phyloP scores from a whole-genome alignment of 495 filamentous ascomycete genomes.

The Penicillium fimorum region DNA sequence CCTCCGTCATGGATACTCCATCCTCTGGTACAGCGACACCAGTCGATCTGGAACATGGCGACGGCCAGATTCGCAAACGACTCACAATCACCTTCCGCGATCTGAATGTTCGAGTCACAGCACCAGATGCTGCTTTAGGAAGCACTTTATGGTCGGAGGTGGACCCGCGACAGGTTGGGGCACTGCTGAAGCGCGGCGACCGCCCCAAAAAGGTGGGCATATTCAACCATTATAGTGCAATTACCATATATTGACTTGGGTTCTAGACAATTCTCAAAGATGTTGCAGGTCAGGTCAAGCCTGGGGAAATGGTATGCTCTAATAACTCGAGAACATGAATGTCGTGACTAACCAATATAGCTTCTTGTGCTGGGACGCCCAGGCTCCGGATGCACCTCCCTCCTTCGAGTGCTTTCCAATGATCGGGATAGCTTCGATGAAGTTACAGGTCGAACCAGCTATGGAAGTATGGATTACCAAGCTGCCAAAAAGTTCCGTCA shows the following conservation, averaged over 20 bases:
- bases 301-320: conserved; percentile 40
- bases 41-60: conserved; percentile 32
- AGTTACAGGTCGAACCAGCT: conserved; percentile 31
- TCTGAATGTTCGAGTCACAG: conserved; percentile 38
- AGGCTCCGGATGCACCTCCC: conserved; percentile 45
- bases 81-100: conserved; percentile 41
- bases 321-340: neutral
- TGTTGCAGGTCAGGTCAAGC: conserved; percentile 37
- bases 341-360: conserved; percentile 16
- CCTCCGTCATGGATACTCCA: conserved; percentile 31
- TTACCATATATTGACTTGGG: neutral
- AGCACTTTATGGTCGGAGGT: conserved; percentile 35
- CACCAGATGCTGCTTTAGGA: conserved; percentile 42
- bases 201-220: conserved; percentile 32
- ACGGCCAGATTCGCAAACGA: conserved; percentile 27
- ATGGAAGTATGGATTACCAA: conserved; percentile 39
- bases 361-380: conserved; percentile 46
- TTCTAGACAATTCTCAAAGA: conserved; percentile 39
- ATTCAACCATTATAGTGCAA: neutral
- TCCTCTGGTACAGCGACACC: conserved; percentile 34
- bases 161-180: conserved; percentile 34
- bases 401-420: conserved; percentile 40
- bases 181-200: conserved; percentile 18
- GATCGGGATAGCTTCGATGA: conserved; percentile 39
- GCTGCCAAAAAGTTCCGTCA: conserved; percentile 34